These are phyloP conservation scores for Aquilaria agallochum DNA, from an alignment of 441 rosid genomes.

Conservation along the genomic window DNA sequence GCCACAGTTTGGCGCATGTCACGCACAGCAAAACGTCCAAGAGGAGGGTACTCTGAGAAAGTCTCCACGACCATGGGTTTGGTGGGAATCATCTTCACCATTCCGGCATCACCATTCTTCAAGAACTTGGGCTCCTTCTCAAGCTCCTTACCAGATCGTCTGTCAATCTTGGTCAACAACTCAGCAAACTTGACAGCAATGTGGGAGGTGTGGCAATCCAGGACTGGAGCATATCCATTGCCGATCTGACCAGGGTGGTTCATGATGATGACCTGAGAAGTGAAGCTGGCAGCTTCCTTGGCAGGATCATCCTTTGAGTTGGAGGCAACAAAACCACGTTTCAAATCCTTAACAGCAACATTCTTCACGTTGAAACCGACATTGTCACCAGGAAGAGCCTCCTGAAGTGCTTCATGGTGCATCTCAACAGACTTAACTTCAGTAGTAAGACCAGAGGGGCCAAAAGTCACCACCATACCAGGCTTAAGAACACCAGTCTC, in stretches of 20 bases:
- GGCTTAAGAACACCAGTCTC: no score
- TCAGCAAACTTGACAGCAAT: no score
- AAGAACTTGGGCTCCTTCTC: no score
- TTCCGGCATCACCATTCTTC: constrained; percentile 62
- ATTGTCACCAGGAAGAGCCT: constrained; percentile 26
- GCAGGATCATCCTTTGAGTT: no score
- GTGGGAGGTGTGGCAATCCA: no score
- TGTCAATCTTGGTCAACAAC: no score
- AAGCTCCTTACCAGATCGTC: no score
- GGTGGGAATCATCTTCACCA: constrained; percentile 58
- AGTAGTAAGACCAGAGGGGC: constrained; percentile 36
- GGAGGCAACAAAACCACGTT: no score
- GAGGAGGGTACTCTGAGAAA: constrained; percentile 40
- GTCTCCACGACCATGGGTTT: constrained; percentile 66
- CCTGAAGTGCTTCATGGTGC: constrained; percentile 39
- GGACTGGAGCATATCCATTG: no score
- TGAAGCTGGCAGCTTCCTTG: constrained; percentile 30
- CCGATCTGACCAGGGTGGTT: constrained; percentile 39
- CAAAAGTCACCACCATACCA: constrained; percentile 26
- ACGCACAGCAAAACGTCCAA: neutral
- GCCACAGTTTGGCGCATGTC: no score
- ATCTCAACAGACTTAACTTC: constrained; percentile 49
- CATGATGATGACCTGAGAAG: constrained; percentile 49
- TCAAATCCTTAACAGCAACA: no score
- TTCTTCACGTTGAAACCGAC: no score